phyloP scores from a whole-genome alignment of 352 stramenopile species.

The Globisporangium splendens region DNA sequence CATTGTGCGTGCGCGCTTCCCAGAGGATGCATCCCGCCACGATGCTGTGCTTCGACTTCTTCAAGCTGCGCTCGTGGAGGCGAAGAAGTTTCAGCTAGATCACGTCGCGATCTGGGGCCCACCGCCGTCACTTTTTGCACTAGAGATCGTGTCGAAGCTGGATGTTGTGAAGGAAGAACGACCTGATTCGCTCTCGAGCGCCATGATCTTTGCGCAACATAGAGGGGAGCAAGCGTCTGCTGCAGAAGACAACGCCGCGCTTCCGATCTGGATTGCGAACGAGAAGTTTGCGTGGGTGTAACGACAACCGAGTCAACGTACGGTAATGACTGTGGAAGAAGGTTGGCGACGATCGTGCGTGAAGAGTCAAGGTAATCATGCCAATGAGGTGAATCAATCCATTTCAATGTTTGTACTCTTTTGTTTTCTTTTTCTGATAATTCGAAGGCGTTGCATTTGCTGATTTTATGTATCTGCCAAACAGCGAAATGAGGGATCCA shows the following conservation, averaged over 20 bases:
- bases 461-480: not conserved
- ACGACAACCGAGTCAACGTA: not conserved
- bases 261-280: constrained; percentile 40
- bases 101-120: constrained; percentile 50
- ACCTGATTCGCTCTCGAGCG: constrained; percentile 55
- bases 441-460: not conserved
- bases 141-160: constrained; percentile 18
- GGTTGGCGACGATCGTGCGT: too few relatives aligned
- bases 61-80: constrained; percentile 30
- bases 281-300: constrained; percentile 61
- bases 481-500: too few relatives aligned
- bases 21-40: constrained; percentile 10
- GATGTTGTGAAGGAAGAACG: constrained; percentile 36
- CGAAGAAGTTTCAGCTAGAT: constrained; percentile 33
- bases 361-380: too few relatives aligned
- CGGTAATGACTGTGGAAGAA: not conserved
- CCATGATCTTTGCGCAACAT: constrained; percentile 38
- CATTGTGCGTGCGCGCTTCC: constrained; percentile 42
- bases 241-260: not conserved
- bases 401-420: too few relatives aligned
- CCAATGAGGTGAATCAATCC: too few relatives aligned
- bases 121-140: constrained; percentile 14
- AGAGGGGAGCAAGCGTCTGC: not conserved
- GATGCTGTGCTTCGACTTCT: constrained; percentile 23
- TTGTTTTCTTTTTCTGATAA: constrained; percentile 3